Conservation (phyloP, 495 filamentous ascomycete genomes). For the Hypoxylon cercidicola region DNA sequence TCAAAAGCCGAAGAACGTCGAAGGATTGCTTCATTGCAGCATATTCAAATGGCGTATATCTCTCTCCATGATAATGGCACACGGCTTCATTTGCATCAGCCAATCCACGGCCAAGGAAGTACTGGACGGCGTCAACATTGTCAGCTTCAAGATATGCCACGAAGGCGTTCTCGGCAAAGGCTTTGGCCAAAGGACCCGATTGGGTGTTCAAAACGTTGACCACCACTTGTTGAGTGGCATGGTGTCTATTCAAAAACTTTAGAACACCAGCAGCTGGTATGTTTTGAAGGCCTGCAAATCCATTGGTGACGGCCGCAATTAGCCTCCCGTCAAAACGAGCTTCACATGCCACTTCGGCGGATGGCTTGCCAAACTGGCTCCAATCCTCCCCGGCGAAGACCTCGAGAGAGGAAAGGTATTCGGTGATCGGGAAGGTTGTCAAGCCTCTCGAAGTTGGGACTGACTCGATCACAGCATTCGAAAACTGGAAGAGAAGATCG, state of each 20-base stretch:
- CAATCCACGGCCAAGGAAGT: constrained; percentile 2
- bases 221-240: neutral
- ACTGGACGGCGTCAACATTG: constrained; percentile 5
- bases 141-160: constrained; percentile 12
- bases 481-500: too few relatives aligned
- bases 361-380: neutral
- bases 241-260: constrained; percentile 8
- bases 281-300: constrained; percentile 11
- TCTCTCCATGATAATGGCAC: neutral
- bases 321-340: constrained; percentile 13
- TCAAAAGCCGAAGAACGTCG: neutral
- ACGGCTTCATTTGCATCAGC: constrained; percentile 15
- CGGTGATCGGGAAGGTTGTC: too few relatives aligned
- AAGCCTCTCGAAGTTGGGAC: too few relatives aligned
- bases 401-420: neutral
- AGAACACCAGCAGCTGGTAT: constrained; percentile 13
- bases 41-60: constrained; percentile 14
- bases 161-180: constrained; percentile 22
- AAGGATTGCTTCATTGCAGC: constrained; percentile 2
- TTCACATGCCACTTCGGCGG: neutral
- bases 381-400: constrained; percentile 1
- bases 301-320: constrained; percentile 4
- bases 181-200: constrained; percentile 3
- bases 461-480: too few relatives aligned
- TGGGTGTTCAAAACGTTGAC: neutral